Conservation (phyloP, 2,329 filamentous ascomycete species). For the Didymella lethalis region DNA sequence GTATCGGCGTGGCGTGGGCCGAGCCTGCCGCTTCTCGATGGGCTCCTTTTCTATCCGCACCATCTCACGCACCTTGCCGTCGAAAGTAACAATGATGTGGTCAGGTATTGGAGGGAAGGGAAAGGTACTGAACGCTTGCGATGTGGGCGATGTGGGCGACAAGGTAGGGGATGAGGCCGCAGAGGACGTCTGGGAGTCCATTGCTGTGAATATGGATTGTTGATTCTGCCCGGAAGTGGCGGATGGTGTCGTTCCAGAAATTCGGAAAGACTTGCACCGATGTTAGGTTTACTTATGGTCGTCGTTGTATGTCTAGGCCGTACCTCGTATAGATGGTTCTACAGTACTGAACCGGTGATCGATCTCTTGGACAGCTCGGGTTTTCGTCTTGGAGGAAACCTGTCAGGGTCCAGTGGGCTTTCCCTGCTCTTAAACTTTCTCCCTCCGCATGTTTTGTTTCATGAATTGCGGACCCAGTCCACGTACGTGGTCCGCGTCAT, state of each 20-base stretch:
- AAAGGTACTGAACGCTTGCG: slow-evolving; percentile 11
- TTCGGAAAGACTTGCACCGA: not conserved
- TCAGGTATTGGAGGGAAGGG: slow-evolving; percentile 32
- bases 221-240: slow-evolving; percentile 4
- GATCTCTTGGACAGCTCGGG: slow-evolving; percentile 1
- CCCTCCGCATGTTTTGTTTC: slow-evolving; percentile 18
- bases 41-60: slow-evolving; percentile 31
- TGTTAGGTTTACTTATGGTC: not conserved
- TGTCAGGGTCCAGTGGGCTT: slow-evolving; percentile 17
- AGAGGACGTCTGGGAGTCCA: slow-evolving; percentile 14
- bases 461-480: slow-evolving; percentile 23
- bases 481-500: slow-evolving; percentile 22
- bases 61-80: slow-evolving; percentile 39
- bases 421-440: slow-evolving; percentile 14
- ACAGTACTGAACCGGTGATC: not conserved
- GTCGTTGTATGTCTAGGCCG: not conserved
- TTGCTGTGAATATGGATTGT: not conserved
- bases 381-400: slow-evolving; percentile 7
- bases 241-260: not conserved
- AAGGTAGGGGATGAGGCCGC: slow-evolving; percentile 15
- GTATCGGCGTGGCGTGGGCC: slow-evolving; percentile 13
- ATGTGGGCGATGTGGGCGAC: slow-evolving; percentile 19
- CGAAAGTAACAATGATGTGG: slow-evolving; percentile 40
- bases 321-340: slow-evolving; percentile 9
- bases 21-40: slow-evolving; percentile 9